Conservation (phyloP, 306 rosid species). For the Luffa acutangula region DNA sequence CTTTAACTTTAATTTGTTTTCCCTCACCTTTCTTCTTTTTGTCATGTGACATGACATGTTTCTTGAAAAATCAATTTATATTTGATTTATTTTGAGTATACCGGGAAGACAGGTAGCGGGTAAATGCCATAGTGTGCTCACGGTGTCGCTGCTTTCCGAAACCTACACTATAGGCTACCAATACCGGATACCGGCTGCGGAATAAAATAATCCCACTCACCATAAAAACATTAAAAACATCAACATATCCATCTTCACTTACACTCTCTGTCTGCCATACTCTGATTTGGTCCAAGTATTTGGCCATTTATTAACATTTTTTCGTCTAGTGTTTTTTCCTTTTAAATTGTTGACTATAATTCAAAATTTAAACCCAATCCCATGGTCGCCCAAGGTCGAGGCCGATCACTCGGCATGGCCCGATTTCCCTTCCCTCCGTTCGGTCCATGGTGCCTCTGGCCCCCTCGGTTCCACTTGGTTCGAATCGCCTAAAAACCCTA, state of each 20-base stretch:
- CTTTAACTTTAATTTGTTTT: too few relatives aligned
- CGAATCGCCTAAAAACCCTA: too few relatives aligned
- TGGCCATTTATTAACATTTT: neutral
- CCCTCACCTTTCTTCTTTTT: too few relatives aligned
- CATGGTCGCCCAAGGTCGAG: too few relatives aligned
- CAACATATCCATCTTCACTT: neutral
- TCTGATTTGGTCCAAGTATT: neutral
- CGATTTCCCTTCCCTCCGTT: too few relatives aligned
- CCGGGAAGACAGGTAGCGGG: neutral
- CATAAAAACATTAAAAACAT: neutral
- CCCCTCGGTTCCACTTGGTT: too few relatives aligned
- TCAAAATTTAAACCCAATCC: neutral
- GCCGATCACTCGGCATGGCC: too few relatives aligned
- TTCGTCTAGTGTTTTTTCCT: too few relatives aligned
- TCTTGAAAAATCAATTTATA: too few relatives aligned
- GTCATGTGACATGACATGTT: too few relatives aligned
- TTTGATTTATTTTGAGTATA: neutral
- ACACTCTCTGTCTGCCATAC: neutral
- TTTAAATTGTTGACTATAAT: too few relatives aligned
- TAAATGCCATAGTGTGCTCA: neutral
- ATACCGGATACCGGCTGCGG: neutral
- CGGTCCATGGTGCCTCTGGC: too few relatives aligned
- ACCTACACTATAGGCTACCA: neutral
- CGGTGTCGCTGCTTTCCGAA: neutral
- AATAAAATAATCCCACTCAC: neutral